Conservation (phyloP, 225 moss, liverwort and hornwort species). For the Physcomitrellopsis africana region DNA sequence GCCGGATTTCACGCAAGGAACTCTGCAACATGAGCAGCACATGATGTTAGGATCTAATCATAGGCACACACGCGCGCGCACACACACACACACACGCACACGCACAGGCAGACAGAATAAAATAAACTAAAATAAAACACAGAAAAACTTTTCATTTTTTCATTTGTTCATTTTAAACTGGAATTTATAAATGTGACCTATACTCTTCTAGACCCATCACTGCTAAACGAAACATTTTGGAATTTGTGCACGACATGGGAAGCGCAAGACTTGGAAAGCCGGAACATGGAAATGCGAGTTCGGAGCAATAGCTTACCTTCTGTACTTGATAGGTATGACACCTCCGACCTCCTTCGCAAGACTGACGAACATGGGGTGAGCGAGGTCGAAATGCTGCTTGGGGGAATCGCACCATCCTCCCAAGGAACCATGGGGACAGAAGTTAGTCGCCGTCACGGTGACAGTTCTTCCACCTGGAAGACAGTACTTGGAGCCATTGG, state of each 20-base stretch:
- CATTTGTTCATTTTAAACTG: too few relatives aligned
- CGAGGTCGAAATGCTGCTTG: constrained; percentile 71
- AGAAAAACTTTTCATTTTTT: too few relatives aligned
- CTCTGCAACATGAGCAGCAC: constrained; percentile 28
- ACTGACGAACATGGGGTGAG: constrained; percentile 61
- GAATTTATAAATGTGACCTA: too few relatives aligned
- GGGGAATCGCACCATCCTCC: constrained; percentile 73
- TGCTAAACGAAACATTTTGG: neutral
- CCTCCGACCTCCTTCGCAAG: constrained; percentile 59
- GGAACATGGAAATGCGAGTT: neutral
- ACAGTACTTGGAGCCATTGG: constrained; percentile 63
- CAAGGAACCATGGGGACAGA: constrained; percentile 54
- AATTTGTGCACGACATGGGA: neutral
- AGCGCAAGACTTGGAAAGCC: neutral
- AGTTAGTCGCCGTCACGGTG: constrained; percentile 58
- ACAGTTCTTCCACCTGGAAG: constrained; percentile 41
- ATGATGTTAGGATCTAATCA: neutral
- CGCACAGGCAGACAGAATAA: too few relatives aligned
- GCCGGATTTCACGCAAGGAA: constrained; percentile 45
- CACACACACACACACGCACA: too few relatives aligned
- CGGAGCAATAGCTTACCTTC: constrained; percentile 30
- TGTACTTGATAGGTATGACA: constrained; percentile 60
- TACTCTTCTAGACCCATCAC: too few relatives aligned
- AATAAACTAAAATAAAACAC: too few relatives aligned
- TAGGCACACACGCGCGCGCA: too few relatives aligned